Evolutionary conservation across 768 basidiomycete genomes (phyloP).

Genomic region (Lyophyllum atratum): DNA sequence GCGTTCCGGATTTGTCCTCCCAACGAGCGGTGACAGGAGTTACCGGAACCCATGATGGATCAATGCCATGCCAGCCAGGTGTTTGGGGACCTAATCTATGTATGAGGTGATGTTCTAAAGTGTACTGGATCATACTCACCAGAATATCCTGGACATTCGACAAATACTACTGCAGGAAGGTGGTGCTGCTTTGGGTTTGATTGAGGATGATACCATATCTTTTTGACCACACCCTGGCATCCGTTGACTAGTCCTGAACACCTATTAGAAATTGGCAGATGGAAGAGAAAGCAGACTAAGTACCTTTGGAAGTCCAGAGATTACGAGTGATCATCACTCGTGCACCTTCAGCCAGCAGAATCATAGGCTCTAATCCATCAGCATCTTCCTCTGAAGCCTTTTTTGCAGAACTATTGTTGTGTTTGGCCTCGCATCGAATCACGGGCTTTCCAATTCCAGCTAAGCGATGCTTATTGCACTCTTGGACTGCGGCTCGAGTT

Average conservation of each 20-base stretch:
- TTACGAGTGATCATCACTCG: too few relatives aligned
- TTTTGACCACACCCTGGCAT: too few relatives aligned
- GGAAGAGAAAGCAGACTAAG: too few relatives aligned
- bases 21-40: slow-evolving; percentile 12
- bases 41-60: slow-evolving; percentile 20
- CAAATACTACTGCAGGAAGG: slow-evolving; percentile 5
- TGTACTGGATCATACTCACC: not conserved
- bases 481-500: not conserved
- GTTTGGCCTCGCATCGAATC: slow-evolving; percentile 9
- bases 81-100: not conserved
- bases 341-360: too few relatives aligned
- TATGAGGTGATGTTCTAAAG: too few relatives aligned
- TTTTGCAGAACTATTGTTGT: slow-evolving; percentile 16
- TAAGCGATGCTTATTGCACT: not conserved
- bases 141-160: slow-evolving; percentile 5
- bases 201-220: too few relatives aligned
- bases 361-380: too few relatives aligned
- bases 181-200: not conserved
- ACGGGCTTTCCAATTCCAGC: not conserved
- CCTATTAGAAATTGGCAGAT: too few relatives aligned
- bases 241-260: too few relatives aligned
- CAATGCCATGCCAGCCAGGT: slow-evolving; percentile 16
- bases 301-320: not conserved
- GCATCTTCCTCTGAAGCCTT: too few relatives aligned
- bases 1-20: slow-evolving; percentile 5